These are phyloP conservation scores for Phanerochaete sordida DNA, from an alignment of 768 basidiomycete species.

Conservation along the genomic window DNA sequence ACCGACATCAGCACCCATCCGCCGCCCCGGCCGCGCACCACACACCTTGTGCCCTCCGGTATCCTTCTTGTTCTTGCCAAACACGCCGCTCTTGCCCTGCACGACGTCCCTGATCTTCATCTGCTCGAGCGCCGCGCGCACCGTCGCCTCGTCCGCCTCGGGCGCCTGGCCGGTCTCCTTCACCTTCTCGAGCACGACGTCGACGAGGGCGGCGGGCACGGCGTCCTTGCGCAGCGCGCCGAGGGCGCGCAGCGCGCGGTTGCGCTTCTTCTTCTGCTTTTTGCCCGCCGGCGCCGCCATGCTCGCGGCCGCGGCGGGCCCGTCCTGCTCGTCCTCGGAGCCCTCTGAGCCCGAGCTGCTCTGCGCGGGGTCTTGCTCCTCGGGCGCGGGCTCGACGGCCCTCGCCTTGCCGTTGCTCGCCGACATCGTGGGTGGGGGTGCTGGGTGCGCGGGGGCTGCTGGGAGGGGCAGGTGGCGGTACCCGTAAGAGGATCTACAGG, in stretches of 20 bases:
- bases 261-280: constrained; percentile 91
- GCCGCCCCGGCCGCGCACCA: constrained; percentile 7
- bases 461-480: not conserved
- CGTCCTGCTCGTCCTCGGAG: constrained; percentile 30
- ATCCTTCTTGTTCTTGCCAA: constrained; percentile 74
- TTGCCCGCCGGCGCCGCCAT: constrained; percentile 44
- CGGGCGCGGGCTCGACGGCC: constrained; percentile 39
- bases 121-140: constrained; percentile 68
- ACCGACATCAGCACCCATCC: constrained; percentile 4
- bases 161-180: constrained; percentile 46
- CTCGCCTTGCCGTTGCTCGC: constrained; percentile 38
- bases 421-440: constrained; percentile 15
- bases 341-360: constrained; percentile 13
- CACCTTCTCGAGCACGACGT: constrained; percentile 65
- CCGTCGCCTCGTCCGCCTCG: constrained; percentile 58
- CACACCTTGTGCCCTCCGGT: constrained; percentile 86
- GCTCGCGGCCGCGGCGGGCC: constrained; percentile 17
- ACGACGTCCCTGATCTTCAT: constrained; percentile 83
- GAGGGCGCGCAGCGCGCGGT: constrained; percentile 56
- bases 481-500: not conserved
- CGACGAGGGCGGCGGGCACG: constrained; percentile 57
- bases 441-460: not conserved
- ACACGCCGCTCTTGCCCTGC: constrained; percentile 75
- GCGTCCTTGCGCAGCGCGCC: constrained; percentile 44
- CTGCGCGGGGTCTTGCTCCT: constrained; percentile 17